A percentile compares a stretch with the other conserved stretches of the same genome.
Evolutionary conservation across 202 grass and related monocot species (phyloP).

Genomic region (Panicum virgatum): DNA sequence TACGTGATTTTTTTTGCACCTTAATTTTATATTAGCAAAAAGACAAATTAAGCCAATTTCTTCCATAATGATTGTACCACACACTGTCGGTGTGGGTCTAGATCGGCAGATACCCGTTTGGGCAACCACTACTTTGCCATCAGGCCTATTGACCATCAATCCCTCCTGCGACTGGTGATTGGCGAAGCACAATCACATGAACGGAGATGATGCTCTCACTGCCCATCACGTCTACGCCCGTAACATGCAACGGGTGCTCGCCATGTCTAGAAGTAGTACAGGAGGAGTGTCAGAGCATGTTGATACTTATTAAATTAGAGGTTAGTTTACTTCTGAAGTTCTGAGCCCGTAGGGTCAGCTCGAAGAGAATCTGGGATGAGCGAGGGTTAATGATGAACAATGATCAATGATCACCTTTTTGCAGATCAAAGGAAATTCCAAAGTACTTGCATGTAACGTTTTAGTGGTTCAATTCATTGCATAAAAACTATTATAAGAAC

Average conservation of each 20-base stretch:
- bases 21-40: neutral
- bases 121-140: constrained; percentile 23
- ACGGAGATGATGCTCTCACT: neutral
- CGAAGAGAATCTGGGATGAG: neutral
- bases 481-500: too few species aligned
- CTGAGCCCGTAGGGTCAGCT: neutral
- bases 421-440: constrained; percentile 7
- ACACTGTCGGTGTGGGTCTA: constrained; percentile 5
- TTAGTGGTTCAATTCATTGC: too few species aligned
- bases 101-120: neutral
- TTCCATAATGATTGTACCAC: neutral
- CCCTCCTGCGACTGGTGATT: neutral
- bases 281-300: neutral
- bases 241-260: neutral
- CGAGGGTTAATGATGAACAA: neutral
- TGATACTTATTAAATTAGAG: neutral
- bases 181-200: neutral
- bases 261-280: neutral
- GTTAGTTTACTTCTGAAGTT: neutral
- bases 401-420: constrained; percentile 1
- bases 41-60: neutral
- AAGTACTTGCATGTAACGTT: too few species aligned
- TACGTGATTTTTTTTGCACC: neutral
- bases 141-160: neutral
- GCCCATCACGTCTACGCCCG: constrained; percentile 17